These are phyloP conservation scores for Lichtheimia ramosa DNA, from an alignment of 371 early-diverging fungal species.

Conservation along the genomic window DNA sequence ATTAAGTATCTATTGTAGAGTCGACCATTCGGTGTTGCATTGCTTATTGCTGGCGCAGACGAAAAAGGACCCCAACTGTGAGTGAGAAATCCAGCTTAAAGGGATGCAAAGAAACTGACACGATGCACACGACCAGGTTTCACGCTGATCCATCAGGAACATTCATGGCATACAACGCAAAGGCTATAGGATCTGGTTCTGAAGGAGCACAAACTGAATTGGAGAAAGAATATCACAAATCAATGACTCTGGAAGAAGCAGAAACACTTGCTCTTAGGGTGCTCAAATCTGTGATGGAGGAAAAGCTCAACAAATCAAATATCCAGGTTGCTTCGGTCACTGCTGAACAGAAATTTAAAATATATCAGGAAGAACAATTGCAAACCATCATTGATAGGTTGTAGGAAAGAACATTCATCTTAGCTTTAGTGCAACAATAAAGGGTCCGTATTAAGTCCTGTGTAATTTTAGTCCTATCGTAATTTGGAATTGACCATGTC, in stretches of 20 bases:
- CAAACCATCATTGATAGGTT: conserved; percentile 66
- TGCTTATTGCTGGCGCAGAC: conserved; percentile 97
- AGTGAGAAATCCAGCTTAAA: conserved; percentile 20
- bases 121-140: conserved; percentile 49
- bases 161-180: conserved; percentile 89
- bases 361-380: conserved; percentile 76
- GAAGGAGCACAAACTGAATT: conserved; percentile 99
- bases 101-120: background rate
- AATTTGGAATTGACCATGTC: no score
- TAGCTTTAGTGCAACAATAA: no score
- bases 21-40: conserved; percentile 99
- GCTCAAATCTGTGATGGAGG: conserved; percentile 99
- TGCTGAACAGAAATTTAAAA: conserved; percentile 69
- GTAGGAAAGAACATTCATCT: conserved; percentile 19
- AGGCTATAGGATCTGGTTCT: conserved; percentile 98
- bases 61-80: conserved; percentile 98
- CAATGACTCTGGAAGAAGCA: conserved; percentile 87
- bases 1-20: conserved; percentile 44
- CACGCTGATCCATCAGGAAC: conserved; percentile 98
- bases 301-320: conserved; percentile 94
- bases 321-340: conserved; percentile 97
- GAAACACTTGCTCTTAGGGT: conserved; percentile 90
- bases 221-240: conserved; percentile 93
- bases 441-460: no score
- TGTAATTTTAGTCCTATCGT: no score